These are phyloP conservation scores for Barnettozyma vustinii DNA, from an alignment of 805 yeast species.

Conservation along the genomic window DNA sequence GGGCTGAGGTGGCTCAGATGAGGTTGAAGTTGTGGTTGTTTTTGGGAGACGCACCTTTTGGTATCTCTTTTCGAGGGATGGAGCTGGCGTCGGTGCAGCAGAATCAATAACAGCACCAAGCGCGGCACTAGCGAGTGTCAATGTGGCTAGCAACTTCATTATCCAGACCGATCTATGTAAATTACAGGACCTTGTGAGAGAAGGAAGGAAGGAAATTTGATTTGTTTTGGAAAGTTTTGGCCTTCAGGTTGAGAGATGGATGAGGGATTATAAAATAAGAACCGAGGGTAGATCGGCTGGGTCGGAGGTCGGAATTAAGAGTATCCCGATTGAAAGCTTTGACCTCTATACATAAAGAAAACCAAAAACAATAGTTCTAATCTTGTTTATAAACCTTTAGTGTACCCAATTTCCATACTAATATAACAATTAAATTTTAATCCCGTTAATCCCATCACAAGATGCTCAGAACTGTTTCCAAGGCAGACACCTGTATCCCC, in stretches of 20 bases:
- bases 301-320: not conserved
- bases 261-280: not conserved
- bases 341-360: no score
- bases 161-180: not conserved
- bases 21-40: slow-evolving; percentile 29
- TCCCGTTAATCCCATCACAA: not conserved
- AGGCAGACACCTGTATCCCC: slow-evolving; percentile 86
- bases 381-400: not conserved
- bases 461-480: slow-evolving; percentile 53
- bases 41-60: slow-evolving; percentile 27
- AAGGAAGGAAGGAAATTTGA: no score
- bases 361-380: no score
- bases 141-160: not conserved
- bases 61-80: slow-evolving; percentile 21
- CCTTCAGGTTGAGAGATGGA: not conserved
- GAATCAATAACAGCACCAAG: not conserved
- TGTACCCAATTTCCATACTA: not conserved
- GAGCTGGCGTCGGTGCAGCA: slow-evolving; percentile 2
- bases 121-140: not conserved
- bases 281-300: not conserved
- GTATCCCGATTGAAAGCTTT: not conserved
- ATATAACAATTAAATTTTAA: no score
- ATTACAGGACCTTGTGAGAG: not conserved
- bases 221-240: not conserved
- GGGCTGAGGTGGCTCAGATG: slow-evolving; percentile 44